These are phyloP conservation scores for Geoglossum glabrum DNA, from an alignment of 495 filamentous ascomycete species.

Conservation along the genomic window DNA sequence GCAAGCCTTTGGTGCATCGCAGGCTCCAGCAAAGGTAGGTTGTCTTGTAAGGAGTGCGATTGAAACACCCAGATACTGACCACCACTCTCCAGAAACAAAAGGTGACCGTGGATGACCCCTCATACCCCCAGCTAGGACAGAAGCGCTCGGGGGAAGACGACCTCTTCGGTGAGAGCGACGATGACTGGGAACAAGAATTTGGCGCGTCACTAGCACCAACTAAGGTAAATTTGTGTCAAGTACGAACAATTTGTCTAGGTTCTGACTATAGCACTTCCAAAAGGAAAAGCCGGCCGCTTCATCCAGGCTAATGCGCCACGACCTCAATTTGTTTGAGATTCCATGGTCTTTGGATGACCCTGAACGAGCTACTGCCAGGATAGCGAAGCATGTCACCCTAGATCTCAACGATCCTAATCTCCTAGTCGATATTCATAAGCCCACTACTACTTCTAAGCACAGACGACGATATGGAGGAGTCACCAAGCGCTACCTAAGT, in stretches of 20 bases:
- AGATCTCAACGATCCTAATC: slow-evolving; percentile 77
- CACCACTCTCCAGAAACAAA: too few relatives aligned
- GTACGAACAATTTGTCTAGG: slow-evolving; percentile 26
- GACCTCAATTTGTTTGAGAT: slow-evolving; percentile 26
- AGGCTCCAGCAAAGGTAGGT: slow-evolving; percentile 6
- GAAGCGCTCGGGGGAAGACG: slow-evolving; percentile 1
- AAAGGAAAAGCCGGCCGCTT: background rate
- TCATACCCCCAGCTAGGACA: too few relatives aligned
- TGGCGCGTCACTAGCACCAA: background rate
- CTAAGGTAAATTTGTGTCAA: background rate
- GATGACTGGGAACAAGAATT: slow-evolving; percentile 3
- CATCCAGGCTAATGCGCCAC: background rate
- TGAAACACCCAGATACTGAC: too few relatives aligned
- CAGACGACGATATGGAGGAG: slow-evolving; percentile 16
- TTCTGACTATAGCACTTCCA: background rate
- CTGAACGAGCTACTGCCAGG: slow-evolving; percentile 38
- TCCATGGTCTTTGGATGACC: slow-evolving; percentile 38
- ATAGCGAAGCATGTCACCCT: slow-evolving; percentile 57
- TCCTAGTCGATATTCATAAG: slow-evolving; percentile 50
- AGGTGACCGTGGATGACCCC: too few relatives aligned
- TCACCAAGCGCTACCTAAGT: slow-evolving; percentile 32
- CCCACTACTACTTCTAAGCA: slow-evolving; percentile 18
- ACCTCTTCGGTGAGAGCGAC: slow-evolving; percentile 3
- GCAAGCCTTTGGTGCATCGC: background rate
- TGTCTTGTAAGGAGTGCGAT: too few relatives aligned